These are phyloP conservation scores for Diaporthe ampelina DNA, from an alignment of 2,329 filamentous ascomycete species.

Conservation along the genomic window DNA sequence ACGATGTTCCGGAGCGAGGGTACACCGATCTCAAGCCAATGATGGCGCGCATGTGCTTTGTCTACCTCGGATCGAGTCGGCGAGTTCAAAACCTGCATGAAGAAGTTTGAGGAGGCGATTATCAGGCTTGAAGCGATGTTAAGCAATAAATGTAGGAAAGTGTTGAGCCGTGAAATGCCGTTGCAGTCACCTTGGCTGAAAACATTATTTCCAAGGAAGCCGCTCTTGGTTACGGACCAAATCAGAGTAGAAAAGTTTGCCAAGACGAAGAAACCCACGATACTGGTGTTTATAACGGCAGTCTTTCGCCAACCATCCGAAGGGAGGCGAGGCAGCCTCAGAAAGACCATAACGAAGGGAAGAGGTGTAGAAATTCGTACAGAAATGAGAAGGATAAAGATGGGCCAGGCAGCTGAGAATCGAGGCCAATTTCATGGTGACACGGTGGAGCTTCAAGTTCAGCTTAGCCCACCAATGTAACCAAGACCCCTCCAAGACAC, in stretches of 20 bases:
- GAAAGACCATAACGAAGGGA: neutral
- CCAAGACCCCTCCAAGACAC: too few species aligned
- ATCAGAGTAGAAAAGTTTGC: neutral
- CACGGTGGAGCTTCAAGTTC: too few species aligned
- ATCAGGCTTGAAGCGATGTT: slow-evolving; percentile 61
- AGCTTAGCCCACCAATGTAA: too few species aligned
- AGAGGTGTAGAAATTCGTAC: neutral
- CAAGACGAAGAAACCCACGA: neutral
- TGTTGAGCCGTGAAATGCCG: slow-evolving; percentile 39
- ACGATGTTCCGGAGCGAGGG: slow-evolving; percentile 56
- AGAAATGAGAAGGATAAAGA: neutral
- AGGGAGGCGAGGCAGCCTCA: neutral
- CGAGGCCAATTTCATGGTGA: neutral
- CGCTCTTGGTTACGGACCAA: neutral
- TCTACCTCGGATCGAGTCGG: slow-evolving; percentile 65
- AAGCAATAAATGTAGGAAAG: slow-evolving; percentile 59
- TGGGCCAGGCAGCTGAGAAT: neutral
- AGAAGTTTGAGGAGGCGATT: slow-evolving; percentile 62
- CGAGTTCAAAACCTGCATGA: slow-evolving; percentile 65
- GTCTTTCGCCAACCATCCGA: slow-evolving; percentile 3
- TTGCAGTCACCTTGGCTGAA: slow-evolving; percentile 43
- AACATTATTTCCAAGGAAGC: neutral
- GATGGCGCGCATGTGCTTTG: slow-evolving; percentile 59
- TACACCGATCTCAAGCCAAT: slow-evolving; percentile 59
- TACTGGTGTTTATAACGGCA: slow-evolving; percentile 15